These are phyloP conservation scores for Styphnolobium japonicum DNA, from an alignment of 306 rosid species.

Conservation along the genomic window DNA sequence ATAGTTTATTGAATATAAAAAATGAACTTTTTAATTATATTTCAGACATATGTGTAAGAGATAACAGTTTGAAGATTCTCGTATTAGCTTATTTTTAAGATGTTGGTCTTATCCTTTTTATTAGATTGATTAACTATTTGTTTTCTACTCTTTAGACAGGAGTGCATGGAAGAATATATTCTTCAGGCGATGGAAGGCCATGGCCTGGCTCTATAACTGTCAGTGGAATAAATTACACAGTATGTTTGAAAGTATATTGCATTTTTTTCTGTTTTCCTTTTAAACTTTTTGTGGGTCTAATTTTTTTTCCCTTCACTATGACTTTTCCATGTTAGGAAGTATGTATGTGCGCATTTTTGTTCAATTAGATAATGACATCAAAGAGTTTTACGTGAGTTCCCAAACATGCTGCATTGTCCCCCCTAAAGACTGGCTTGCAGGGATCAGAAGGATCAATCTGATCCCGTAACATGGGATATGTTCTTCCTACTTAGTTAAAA, in stretches of 20 bases:
- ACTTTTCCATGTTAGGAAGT: not conserved
- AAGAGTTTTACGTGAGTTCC: not conserved
- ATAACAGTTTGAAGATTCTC: not conserved
- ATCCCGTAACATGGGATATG: not conserved
- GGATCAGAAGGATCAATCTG: not conserved
- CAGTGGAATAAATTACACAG: constrained; percentile 72
- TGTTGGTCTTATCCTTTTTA: constrained; percentile 1
- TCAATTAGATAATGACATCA: constrained; percentile 1
- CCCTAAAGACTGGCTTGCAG: not conserved
- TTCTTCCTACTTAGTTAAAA: not conserved
- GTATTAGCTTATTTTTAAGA: not conserved
- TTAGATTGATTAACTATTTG: constrained; percentile 24
- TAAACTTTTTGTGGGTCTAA: not conserved
- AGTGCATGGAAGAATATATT: constrained; percentile 83
- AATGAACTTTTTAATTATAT: not conserved
- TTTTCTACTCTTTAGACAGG: constrained; percentile 59
- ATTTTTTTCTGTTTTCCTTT: not conserved
- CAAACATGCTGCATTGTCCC: not conserved
- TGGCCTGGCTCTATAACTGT: constrained; percentile 61
- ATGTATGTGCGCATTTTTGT: not conserved
- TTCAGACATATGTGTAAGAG: not conserved
- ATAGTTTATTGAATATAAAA: not conserved
- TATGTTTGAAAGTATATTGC: constrained; percentile 22
- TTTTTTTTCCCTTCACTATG: not conserved
- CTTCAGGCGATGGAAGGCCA: constrained; percentile 79